Percentiles rank a stretch among this genome's conserved stretches.
These are phyloP conservation scores for Radiomyces spectabilis DNA, from an alignment of 192 early-diverging fungal genomes.

Conservation along the genomic window DNA sequence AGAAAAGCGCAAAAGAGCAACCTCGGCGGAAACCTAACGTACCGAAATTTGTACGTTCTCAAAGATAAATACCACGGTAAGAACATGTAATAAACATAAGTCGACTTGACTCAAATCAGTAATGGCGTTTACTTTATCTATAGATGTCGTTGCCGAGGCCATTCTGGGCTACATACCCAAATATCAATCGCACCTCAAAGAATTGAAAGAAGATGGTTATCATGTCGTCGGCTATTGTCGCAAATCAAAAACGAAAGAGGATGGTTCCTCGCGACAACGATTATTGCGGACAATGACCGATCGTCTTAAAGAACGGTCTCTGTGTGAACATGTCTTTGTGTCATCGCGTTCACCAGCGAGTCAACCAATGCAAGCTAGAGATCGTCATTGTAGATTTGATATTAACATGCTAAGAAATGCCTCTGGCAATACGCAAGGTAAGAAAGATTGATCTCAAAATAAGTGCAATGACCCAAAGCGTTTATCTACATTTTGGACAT, in stretches of 20 bases:
- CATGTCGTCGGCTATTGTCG: neutral
- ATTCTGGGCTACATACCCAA: neutral
- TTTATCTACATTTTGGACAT: neutral
- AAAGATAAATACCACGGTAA: too few species aligned
- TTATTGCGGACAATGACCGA: neutral
- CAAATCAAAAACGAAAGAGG: neutral
- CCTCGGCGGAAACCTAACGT: too few species aligned
- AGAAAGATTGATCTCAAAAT: neutral
- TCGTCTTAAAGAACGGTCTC: neutral
- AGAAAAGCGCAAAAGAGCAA: too few species aligned
- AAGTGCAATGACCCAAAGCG: neutral
- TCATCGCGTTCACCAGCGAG: neutral
- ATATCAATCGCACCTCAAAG: neutral
- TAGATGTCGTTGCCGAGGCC: neutral
- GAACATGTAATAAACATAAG: too few species aligned
- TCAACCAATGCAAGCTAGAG: neutral
- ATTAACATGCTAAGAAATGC: neutral
- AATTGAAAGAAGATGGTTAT: neutral
- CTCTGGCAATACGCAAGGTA: conserved; percentile 1
- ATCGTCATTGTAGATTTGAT: neutral
- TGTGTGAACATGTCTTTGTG: neutral
- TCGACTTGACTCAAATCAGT: too few species aligned
- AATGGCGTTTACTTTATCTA: too few species aligned
- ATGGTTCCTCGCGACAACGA: neutral
- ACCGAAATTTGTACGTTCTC: too few species aligned